Conservation (phyloP, 371 early-diverging fungal species). For the Apophysomyces trapeziformis region DNA sequence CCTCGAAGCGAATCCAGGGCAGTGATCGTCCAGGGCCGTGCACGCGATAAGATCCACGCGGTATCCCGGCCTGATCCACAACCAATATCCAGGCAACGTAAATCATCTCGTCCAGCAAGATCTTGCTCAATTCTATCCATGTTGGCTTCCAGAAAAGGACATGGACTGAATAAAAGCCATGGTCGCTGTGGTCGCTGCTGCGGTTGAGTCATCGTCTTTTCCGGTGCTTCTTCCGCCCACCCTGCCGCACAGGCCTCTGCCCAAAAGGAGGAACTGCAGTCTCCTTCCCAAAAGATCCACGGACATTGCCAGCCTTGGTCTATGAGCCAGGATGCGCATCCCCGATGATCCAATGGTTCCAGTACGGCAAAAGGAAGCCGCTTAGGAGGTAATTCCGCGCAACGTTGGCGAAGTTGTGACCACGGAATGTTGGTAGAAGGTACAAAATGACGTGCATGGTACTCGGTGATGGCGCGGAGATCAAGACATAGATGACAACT, state of each 20-base stretch:
- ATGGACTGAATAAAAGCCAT: constrained; percentile 40
- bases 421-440: constrained; percentile 52
- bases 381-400: constrained; percentile 49
- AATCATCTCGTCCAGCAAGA: neutral
- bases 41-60: constrained; percentile 38
- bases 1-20: constrained; percentile 41
- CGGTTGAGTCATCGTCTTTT: constrained; percentile 1
- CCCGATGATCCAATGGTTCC: constrained; percentile 24
- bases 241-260: constrained; percentile 5
- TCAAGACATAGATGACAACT: constrained; percentile 34
- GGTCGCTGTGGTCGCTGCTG: too few relatives aligned
- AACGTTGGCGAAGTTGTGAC: constrained; percentile 29
- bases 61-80: constrained; percentile 56
- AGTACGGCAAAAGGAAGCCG: constrained; percentile 45
- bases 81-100: constrained; percentile 45
- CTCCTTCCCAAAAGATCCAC: constrained; percentile 39
- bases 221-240: neutral
- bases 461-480: constrained; percentile 29
- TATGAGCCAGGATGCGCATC: constrained; percentile 27
- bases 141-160: constrained; percentile 32
- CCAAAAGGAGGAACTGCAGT: constrained; percentile 14
- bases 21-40: constrained; percentile 33
- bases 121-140: constrained; percentile 30
- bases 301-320: constrained; percentile 45
- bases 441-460: constrained; percentile 24